Percentiles rank a stretch among this genome's conserved stretches.
These are phyloP conservation scores for Phialemoniopsis sp. DNA, from an alignment of 2,329 filamentous ascomycete genomes.

Conservation along the genomic window DNA sequence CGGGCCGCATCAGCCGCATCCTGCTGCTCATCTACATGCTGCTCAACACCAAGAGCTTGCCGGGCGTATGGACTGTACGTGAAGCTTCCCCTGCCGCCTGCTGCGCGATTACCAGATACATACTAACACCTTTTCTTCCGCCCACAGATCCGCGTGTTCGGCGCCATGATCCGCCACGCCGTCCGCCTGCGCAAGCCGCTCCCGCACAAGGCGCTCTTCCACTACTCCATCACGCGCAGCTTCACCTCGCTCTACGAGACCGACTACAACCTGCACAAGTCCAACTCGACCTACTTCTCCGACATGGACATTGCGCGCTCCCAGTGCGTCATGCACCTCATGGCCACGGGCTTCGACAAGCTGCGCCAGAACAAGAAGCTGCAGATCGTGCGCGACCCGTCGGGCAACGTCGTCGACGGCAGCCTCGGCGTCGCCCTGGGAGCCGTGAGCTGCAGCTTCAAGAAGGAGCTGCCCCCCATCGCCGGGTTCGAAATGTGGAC, in stretches of 20 bases:
- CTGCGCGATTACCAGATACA: background rate
- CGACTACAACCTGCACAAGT: conserved; percentile 35
- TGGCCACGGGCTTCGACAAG: conserved; percentile 52
- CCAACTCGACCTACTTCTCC: conserved; percentile 70
- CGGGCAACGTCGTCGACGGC: conserved; percentile 46
- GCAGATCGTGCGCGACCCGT: conserved; percentile 46
- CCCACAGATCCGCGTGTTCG: conserved; percentile 25
- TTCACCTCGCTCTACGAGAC: conserved; percentile 26
- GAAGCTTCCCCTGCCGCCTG: background rate
- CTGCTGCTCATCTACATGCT: conserved; percentile 51
- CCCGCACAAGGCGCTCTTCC: conserved; percentile 25
- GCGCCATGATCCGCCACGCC: conserved; percentile 25
- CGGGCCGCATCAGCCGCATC: conserved; percentile 48
- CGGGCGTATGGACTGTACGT: conserved; percentile 72
- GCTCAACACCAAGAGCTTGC: conserved; percentile 70
- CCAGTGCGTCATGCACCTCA: conserved; percentile 69
- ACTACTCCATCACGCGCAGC: conserved; percentile 23
- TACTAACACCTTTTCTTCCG: background rate
- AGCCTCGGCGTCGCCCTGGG: conserved; percentile 63
- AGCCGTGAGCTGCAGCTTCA: conserved; percentile 70
- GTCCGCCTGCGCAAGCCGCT: conserved; percentile 14
- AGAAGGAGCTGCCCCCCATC: conserved; percentile 67
- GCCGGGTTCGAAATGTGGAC: conserved; percentile 71
- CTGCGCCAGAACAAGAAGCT: conserved; percentile 44
- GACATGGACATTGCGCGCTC: conserved; percentile 82